Conservation (phyloP, 768 basidiomycete species). For the Termitomyces heimii region DNA sequence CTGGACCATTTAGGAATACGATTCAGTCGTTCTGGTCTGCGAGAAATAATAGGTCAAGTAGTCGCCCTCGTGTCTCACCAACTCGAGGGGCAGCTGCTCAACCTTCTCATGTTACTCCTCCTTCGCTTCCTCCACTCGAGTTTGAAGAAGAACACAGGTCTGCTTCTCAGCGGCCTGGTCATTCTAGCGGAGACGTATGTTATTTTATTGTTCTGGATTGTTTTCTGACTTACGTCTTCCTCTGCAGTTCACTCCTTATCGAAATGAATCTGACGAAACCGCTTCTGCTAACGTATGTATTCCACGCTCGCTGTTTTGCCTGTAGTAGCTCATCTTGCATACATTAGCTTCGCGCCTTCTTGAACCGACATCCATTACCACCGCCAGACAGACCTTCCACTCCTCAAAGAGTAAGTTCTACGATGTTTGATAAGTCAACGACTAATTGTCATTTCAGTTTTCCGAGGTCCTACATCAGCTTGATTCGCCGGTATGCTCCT, state of each 20-base stretch:
- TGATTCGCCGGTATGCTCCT: neutral
- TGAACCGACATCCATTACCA: neutral
- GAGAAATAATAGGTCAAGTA: conserved; percentile 11
- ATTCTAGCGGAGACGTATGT: conserved; percentile 1
- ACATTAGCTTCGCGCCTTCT: conserved; percentile 1
- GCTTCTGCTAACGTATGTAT: conserved; percentile 1
- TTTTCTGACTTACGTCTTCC: neutral
- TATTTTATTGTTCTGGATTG: neutral
- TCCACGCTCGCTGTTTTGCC: neutral
- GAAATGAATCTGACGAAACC: neutral
- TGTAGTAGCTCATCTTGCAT: neutral
- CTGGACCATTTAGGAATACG: conserved; percentile 45
- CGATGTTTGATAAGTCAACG: neutral
- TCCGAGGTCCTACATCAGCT: neutral
- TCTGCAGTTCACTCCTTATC: neutral
- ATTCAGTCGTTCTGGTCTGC: conserved; percentile 26
- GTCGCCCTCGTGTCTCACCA: neutral
- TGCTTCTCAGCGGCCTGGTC: neutral
- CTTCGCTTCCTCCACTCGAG: conserved; percentile 31
- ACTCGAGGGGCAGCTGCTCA: neutral
- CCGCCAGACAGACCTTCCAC: neutral
- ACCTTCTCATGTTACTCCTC: neutral
- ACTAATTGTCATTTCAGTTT: neutral
- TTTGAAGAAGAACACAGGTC: conserved; percentile 23
- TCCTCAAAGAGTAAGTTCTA: neutral